Evolutionary conservation across 116 monocot species (phyloP), one percentile per base, ranked within the genome.

Genomic region (Iris pallida): DNA sequence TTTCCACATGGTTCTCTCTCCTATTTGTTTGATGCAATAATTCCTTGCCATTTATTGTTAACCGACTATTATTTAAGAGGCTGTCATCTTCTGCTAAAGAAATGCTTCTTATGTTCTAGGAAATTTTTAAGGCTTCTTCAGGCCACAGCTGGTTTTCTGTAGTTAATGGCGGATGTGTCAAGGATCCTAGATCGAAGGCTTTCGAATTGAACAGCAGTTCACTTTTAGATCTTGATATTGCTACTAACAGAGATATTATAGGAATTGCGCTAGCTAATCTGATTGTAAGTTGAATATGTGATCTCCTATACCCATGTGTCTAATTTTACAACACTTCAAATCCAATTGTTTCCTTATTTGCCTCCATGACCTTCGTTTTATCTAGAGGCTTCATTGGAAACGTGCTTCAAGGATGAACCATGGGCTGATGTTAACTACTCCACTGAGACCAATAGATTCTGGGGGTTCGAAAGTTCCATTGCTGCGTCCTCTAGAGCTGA

Each of bases 371-470:
- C 18, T 68, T 12, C 8, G 41, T 59, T 70, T 20, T 9, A 58
- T 63, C 45, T 66, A 89, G 89, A 89, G 89, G 70, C 79, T 89
- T 74, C 71, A 89, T 62, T 89, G 89, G 89, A 89, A 85, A 65
- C 79, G 85, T 67, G 82, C 89, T 51, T 89, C 85, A 15, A 89
- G 57, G 66, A 65, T 15, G 15, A 89, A 74, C 43, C 79, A 46
- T 75, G 89, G 89, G 13, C 58, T 89, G 71, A 79, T 89, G 89
- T 47, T 85, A 56, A 89, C 79, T 66, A 85, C 85, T 45, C 89
- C 89, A 14, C 79, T 89, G 49, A 79, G 81, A 69, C 48, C 75
- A 45, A 30, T 78, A 56, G 44, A 79, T 73, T 41, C 14, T 53
- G 75, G 71, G 30, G 60, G 53, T 53, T 74, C 68, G 59, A 52